Evolutionary conservation across 169 alveolate genomes (phyloP).

Genomic region (Plasmodium fragile): DNA sequence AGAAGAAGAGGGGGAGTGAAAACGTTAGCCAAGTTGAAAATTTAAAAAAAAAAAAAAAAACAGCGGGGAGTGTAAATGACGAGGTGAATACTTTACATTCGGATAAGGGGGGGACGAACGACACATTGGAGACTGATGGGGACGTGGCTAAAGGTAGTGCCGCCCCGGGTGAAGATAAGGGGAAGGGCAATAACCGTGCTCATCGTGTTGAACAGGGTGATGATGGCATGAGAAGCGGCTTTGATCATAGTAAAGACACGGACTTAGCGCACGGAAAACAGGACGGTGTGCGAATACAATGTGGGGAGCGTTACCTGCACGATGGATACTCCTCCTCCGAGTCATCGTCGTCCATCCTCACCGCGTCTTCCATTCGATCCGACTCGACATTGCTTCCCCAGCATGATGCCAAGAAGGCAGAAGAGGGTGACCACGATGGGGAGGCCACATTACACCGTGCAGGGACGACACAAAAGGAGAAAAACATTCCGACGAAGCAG

Average conservation of each 20-base stretch:
- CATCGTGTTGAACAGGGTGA: not conserved
- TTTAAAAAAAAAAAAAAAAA: slow-evolving; percentile 18
- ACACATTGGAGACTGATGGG: not conserved
- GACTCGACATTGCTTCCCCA: not conserved
- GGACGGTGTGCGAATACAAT: not conserved
- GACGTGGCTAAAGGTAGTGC: not conserved
- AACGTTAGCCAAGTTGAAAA: not conserved
- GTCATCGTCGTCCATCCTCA: not conserved
- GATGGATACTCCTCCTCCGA: not conserved
- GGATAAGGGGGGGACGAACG: not conserved
- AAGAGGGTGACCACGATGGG: not conserved
- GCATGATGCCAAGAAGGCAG: not conserved
- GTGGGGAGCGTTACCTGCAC: not conserved
- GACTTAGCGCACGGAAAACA: not conserved
- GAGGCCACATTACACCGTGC: not conserved
- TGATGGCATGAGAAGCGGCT: not conserved
- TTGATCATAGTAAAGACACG: not conserved
- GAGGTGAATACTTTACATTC: not conserved
- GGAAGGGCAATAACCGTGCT: not conserved
- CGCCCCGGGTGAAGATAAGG: not conserved
- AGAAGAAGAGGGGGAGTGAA: slow-evolving; percentile 21
- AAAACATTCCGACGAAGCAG: not conserved
- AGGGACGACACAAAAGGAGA: not conserved
- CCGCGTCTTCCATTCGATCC: not conserved
- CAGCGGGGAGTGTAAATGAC: not conserved